Evolutionary conservation across 2,329 filamentous ascomycete genomes (phyloP), one percentile per base, ranked within the genome.

Genomic region (Chrysoporthe cubensis): DNA sequence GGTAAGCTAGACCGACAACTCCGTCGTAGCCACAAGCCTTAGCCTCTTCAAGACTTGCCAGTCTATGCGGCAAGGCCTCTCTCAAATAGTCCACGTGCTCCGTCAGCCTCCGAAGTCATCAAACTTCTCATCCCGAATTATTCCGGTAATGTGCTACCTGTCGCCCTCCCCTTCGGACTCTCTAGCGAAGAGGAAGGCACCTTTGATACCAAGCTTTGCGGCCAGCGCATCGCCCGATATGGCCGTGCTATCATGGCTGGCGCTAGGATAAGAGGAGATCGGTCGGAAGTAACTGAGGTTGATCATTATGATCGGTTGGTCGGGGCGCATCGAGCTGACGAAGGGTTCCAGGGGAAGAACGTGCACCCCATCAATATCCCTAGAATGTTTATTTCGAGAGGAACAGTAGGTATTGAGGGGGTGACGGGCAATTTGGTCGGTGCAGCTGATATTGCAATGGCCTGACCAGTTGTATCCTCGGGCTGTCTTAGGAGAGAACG

Each of bases 1-100:
- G 37, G 18, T 18, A n/a, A 7, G 18, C 50, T 34, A 37, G 18
- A 57, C 34, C 40, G 44, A 46, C 54, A 57, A 13, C 6, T 57
- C 54, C 1, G 54, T 57, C 18, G 54, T 57, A 6, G n/a, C 54
- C 54, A 57, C 54, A 57, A 57, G 54, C 34, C 54, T 8, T 16
- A 18, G 54, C 54, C 34, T 57, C 34, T 16, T 57, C 54, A 40
- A 57, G 54, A 40, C 54, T 57, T 18, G 54, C 54, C 16, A 57
- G 34, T 13, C 54, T 37, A 21, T 40, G 54, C 34, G 54, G 34
- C 54, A 57, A 18, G 6, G 54, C 54, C 16, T 57, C 54, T n/a
- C 18, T 57, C 32, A 57, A 8, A 13, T 57, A 57, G 1, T 57
- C 54, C 54, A 40, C 54, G 34, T 57, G 54, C 54, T 57, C 54